These are phyloP conservation scores for Colletotrichum sp. DNA, from an alignment of 2,329 filamentous ascomycete species.

Conservation along the genomic window DNA sequence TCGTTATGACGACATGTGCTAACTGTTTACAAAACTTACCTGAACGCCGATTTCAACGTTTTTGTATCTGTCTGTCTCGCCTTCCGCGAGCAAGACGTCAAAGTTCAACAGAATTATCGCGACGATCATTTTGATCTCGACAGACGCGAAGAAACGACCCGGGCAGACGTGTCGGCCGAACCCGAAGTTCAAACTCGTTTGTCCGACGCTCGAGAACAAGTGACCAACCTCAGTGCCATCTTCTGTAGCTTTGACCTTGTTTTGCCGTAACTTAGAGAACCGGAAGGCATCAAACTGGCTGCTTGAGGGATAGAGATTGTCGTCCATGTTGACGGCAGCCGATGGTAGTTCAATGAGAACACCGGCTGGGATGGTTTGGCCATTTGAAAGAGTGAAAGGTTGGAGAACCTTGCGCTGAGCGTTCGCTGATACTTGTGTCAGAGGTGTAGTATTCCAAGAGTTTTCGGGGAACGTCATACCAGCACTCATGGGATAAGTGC, in stretches of 20 bases:
- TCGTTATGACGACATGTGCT: no score
- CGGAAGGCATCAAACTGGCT: constrained; percentile 23
- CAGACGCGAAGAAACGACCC: constrained; percentile 48
- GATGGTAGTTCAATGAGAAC: constrained; percentile 45
- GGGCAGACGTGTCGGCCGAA: constrained; percentile 44
- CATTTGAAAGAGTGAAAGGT: constrained; percentile 58
- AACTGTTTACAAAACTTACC: not conserved
- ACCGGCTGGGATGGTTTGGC: constrained; percentile 51
- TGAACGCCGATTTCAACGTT: not conserved
- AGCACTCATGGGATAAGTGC: constrained; percentile 32
- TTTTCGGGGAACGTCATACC: constrained; percentile 29
- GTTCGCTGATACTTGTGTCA: constrained; percentile 42
- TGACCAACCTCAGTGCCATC: constrained; percentile 27
- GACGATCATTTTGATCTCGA: constrained; percentile 51
- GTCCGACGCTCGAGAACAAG: constrained; percentile 43
- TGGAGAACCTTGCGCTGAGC: constrained; percentile 51
- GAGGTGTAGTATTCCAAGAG: not conserved
- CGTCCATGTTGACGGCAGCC: constrained; percentile 40
- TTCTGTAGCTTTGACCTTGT: not conserved
- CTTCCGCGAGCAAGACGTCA: constrained; percentile 36
- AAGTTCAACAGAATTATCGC: constrained; percentile 44
- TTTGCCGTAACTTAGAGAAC: constrained; percentile 6
- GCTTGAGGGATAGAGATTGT: constrained; percentile 35
- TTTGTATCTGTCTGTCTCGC: constrained; percentile 16
- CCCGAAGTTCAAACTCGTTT: constrained; percentile 40